Percentiles rank a stretch among this genome's conserved stretches.
phyloP scores from a whole-genome alignment of 352 stramenopile species.

The Phytopythium vexans region DNA sequence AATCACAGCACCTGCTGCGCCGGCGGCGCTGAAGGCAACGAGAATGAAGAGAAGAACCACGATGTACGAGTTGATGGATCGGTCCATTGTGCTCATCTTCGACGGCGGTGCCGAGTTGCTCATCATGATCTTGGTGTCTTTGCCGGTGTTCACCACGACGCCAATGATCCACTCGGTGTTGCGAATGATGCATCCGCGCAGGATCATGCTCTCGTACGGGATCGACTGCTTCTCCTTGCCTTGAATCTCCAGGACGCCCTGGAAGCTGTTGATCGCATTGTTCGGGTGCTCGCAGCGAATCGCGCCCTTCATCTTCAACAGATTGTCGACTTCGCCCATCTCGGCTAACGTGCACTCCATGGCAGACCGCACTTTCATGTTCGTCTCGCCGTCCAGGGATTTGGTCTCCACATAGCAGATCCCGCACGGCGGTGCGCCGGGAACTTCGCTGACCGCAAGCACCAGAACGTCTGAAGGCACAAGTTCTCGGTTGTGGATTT shows the following conservation, averaged over 20 bases:
- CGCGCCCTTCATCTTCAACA: constrained; percentile 50
- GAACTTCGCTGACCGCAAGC: constrained; percentile 67
- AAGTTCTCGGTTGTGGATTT: constrained; percentile 73
- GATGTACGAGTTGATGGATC: constrained; percentile 80
- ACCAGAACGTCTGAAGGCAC: constrained; percentile 86
- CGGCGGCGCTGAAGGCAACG: constrained; percentile 55
- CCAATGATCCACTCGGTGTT: constrained; percentile 93
- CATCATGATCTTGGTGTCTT: constrained; percentile 93
- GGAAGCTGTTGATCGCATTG: constrained; percentile 89
- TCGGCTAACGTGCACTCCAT: constrained; percentile 64
- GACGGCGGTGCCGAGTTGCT: constrained; percentile 74
- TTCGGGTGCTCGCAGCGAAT: constrained; percentile 84
- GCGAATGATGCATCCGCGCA: constrained; percentile 89
- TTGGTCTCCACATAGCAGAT: constrained; percentile 91
- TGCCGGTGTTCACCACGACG: constrained; percentile 92
- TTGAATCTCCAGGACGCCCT: constrained; percentile 76
- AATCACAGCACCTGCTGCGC: constrained; percentile 52
- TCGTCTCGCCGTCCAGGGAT: constrained; percentile 91
- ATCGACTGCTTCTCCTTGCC: constrained; percentile 53
- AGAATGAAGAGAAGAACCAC: constrained; percentile 62
- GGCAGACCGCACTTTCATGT: constrained; percentile 88
- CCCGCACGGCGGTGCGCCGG: constrained; percentile 54
- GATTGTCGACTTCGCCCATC: constrained; percentile 39
- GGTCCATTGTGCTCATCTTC: constrained; percentile 88
- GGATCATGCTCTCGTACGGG: constrained; percentile 82